Percentiles rank a stretch among this genome's conserved stretches.
phyloP scores from a whole-genome alignment of 441 rosid species.

The Erodium texanum region DNA sequence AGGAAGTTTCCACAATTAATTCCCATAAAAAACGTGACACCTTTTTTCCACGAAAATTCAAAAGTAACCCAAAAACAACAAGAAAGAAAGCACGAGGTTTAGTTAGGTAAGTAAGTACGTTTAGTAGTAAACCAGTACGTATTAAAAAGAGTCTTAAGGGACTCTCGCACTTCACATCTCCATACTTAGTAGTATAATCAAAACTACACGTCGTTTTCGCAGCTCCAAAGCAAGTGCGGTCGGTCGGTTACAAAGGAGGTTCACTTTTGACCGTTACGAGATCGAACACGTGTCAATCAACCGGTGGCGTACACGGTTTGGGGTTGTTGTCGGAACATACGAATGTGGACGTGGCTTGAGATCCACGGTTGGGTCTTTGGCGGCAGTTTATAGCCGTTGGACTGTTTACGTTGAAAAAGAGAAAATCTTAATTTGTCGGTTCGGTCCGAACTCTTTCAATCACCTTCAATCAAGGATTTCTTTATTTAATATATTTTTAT shows the following conservation, averaged over 20 bases:
- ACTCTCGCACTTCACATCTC: neutral
- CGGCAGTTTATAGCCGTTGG: neutral
- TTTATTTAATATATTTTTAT: too few species aligned
- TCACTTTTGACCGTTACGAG: neutral
- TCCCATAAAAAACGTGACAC: neutral
- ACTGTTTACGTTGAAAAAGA: neutral
- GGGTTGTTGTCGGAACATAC: neutral
- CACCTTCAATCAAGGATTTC: neutral
- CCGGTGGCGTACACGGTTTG: neutral
- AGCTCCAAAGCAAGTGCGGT: neutral
- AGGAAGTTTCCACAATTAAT: neutral
- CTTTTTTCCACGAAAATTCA: neutral
- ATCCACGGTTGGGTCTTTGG: neutral
- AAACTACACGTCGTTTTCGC: neutral
- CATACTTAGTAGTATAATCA: neutral
- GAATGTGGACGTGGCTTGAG: neutral
- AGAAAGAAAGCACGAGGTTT: neutral
- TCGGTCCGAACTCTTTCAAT: neutral
- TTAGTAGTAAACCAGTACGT: neutral
- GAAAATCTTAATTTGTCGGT: neutral
- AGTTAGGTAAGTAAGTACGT: neutral
- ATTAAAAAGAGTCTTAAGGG: neutral
- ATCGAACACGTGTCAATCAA: neutral
- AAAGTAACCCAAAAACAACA: neutral
- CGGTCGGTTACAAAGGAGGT: neutral